Base-by-base conservation (phyloP, 352 stramenopile species). In the Phytophthora syringae region DNA sequence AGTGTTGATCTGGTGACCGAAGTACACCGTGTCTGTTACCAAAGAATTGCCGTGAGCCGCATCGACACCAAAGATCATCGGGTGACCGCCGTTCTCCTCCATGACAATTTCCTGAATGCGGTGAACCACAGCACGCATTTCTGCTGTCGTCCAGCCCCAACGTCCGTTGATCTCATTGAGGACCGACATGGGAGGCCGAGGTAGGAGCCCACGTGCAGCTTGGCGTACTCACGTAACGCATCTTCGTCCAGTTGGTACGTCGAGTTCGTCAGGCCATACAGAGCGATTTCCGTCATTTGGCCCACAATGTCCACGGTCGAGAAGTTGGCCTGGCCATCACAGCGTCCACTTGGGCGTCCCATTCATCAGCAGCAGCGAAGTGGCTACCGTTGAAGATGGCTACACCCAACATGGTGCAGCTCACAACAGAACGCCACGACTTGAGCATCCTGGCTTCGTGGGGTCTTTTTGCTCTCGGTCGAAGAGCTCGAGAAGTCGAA, bases 171-270 rank as follows among this genome's bases (percentile, higher is more conserved):
- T 22, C 27, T 60, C 27, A 22, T 39, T 39, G 6, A 60, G 18
- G 5, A 60, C 18, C 12, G 52, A 60, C 27, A 60, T 0, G 37
- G 39, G 9, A 51, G 24, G 4, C 52, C 27, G 5, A 97, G 62
- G 48, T 96, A 91, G n/a, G 85, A 95, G 7, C 90, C 89, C 37
- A 96, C 73, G 25, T 90, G 84, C 15, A 89, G 64, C 55, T 82
- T 68, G 9, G 85, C 84, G 45, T 85, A 89, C 10, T 77, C 51
- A 27, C 74, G 70, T 20, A 95, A 61, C 12, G 74, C 55, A n/a
- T 77, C 75, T 51, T 62, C 54, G 18, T 48, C 54, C 28, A 62
- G 28, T 32, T 60, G 52, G 13, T 51, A 22, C 11, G 52, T 60
- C 16, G 52, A 25, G 24, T 60, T 60, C n/a, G 12, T 42, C n/a